Evolutionary conservation across 306 rosid species (phyloP).

Genomic region (Sicyos baderoa): DNA sequence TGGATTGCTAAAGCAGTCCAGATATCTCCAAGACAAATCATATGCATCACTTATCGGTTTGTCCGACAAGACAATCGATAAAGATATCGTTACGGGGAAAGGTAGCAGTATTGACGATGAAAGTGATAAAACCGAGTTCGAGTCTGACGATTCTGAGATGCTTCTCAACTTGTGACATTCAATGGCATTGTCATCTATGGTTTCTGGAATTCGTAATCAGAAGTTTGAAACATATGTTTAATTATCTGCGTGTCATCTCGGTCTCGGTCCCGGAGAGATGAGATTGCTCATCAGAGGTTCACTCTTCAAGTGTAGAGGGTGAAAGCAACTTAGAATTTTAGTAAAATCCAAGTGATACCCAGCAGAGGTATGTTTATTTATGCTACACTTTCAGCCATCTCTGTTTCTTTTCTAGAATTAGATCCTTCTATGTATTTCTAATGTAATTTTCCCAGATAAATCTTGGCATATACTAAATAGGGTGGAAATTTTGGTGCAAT

Average conservation of each 20-base stretch:
- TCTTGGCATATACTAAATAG: background rate
- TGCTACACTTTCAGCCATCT: background rate
- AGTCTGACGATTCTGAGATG: slow-evolving; percentile 43
- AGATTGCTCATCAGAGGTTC: background rate
- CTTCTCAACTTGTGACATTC: slow-evolving; percentile 29
- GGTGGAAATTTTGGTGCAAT: background rate
- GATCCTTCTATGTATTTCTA: slow-evolving; percentile 1
- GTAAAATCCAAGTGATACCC: background rate
- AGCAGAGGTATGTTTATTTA: slow-evolving; percentile 1
- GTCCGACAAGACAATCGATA: slow-evolving; percentile 23
- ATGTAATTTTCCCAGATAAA: background rate
- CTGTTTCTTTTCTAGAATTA: background rate
- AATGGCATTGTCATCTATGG: background rate
- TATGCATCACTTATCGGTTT: slow-evolving; percentile 53
- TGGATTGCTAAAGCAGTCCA: slow-evolving; percentile 50
- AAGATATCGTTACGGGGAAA: slow-evolving; percentile 22
- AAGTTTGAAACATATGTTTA: background rate
- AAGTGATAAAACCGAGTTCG: slow-evolving; percentile 22
- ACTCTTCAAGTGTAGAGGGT: background rate
- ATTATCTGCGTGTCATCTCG: background rate
- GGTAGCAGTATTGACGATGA: slow-evolving; percentile 21
- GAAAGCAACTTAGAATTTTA: background rate
- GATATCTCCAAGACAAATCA: slow-evolving; percentile 29
- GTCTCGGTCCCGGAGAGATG: background rate
- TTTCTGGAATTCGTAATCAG: background rate